phyloP scores from a whole-genome alignment of 164 flowering plant genomes.

The Aristolochia californica region DNA sequence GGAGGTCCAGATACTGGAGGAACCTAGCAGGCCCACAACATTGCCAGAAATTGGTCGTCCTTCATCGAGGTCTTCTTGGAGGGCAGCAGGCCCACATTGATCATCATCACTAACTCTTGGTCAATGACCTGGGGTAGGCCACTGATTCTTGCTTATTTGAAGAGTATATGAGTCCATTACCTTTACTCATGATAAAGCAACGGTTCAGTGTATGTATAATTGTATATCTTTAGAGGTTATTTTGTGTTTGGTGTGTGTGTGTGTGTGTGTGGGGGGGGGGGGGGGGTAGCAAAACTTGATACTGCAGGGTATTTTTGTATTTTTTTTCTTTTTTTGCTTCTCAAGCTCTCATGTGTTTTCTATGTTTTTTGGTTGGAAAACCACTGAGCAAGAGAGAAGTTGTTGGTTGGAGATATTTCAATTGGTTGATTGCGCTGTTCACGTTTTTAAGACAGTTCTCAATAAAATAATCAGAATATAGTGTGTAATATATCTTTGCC shows the following conservation, averaged over 20 bases:
- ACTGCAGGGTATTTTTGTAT: slow-evolving; percentile 12
- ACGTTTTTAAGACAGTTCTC: background rate
- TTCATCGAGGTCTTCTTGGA: slow-evolving; percentile 53
- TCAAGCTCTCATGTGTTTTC: slow-evolving; percentile 10
- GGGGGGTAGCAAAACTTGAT: slow-evolving; percentile 2
- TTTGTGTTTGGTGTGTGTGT: slow-evolving; percentile 15
- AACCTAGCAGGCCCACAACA: slow-evolving; percentile 22
- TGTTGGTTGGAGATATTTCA: background rate
- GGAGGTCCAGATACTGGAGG: slow-evolving; percentile 53
- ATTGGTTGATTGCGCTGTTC: background rate
- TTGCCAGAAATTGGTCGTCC: slow-evolving; percentile 30
- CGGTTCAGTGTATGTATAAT: slow-evolving; percentile 8
- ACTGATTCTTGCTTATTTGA: background rate
- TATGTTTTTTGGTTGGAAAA: slow-evolving; percentile 7
- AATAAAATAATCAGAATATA: slow-evolving; percentile 6
- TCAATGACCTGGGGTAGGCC: slow-evolving; percentile 3
- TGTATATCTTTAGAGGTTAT: slow-evolving; percentile 35
- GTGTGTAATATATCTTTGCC: slow-evolving; percentile 1
- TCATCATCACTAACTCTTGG: slow-evolving; percentile 1
- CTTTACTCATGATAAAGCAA: background rate
- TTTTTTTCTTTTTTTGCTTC: slow-evolving; percentile 6
- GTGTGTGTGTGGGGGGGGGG: too few species aligned
- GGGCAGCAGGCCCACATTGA: slow-evolving; percentile 42
- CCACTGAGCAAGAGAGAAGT: slow-evolving; percentile 4
- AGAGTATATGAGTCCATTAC: background rate